Conservation (phyloP, 2,329 filamentous ascomycete genomes). For the Macroventuria anomochaeta region DNA sequence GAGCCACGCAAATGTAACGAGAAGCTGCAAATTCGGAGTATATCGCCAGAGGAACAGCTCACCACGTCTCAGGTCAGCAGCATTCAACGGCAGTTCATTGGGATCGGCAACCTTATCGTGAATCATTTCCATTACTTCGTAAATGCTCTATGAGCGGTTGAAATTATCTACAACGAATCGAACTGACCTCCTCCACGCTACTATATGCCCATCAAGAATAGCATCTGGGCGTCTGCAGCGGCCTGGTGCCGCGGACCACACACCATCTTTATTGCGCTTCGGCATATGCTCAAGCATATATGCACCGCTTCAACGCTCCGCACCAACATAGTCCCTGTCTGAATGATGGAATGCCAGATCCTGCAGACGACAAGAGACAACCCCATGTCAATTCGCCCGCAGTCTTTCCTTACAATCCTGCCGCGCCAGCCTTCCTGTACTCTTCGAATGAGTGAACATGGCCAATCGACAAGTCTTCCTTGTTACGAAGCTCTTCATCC, state of each 20-base stretch:
- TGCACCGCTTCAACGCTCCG: background rate
- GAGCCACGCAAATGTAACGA: background rate
- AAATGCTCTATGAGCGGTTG: background rate
- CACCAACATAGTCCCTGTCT: background rate
- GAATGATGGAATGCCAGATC: background rate
- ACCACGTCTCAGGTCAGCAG: background rate
- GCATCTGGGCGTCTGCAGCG: conserved; percentile 1
- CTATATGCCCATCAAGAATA: background rate
- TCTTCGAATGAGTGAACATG: conserved; percentile 53
- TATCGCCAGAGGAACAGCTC: background rate
- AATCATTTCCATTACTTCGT: conserved; percentile 1
- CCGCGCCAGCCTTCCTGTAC: conserved; percentile 52
- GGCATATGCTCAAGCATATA: background rate
- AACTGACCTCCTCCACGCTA: conserved; percentile 1
- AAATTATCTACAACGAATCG: conserved; percentile 10
- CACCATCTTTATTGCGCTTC: background rate
- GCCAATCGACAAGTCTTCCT: conserved; percentile 33
- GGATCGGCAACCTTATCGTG: background rate
- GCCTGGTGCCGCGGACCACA: background rate
- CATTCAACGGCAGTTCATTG: background rate
- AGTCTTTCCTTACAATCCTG: conserved; percentile 26
- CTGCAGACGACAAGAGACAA: background rate
- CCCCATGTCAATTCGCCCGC: background rate
- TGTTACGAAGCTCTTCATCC: conserved; percentile 49
- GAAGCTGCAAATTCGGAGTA: background rate